A percentile compares a stretch with the other conserved stretches of the same genome.
phyloP scores from a whole-genome alignment of 2,329 filamentous ascomycete genomes.

The Monosporascus sp. region DNA sequence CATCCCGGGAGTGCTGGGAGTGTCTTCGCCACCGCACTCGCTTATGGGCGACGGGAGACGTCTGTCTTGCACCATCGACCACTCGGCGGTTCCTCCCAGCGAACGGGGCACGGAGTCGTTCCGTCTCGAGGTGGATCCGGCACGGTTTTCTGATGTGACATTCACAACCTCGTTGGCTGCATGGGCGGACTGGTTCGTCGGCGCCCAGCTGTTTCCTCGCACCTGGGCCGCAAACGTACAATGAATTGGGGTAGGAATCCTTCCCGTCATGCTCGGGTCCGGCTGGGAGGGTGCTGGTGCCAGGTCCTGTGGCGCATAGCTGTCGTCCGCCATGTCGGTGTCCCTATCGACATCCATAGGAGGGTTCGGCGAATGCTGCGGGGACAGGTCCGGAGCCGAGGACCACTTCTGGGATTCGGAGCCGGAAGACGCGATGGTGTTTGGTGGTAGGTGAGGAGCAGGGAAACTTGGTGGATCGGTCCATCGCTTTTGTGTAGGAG shows the following conservation, averaged over 20 bases:
- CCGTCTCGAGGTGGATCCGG: constrained; percentile 17
- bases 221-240: constrained; percentile 52
- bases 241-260: constrained; percentile 57
- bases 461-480: constrained; percentile 23
- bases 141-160: constrained; percentile 30
- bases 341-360: constrained; percentile 36
- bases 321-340: constrained; percentile 44
- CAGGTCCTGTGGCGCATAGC: constrained; percentile 19
- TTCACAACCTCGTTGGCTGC: constrained; percentile 32
- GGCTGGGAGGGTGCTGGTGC: constrained; percentile 27
- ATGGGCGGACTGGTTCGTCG: constrained; percentile 28
- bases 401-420: constrained; percentile 36
- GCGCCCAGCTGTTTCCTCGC: constrained; percentile 45
- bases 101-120: constrained; percentile 45
- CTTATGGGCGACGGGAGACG: constrained; percentile 57
- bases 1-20: constrained; percentile 33
- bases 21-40: constrained; percentile 45
- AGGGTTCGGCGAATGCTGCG: constrained; percentile 16
- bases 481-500: constrained; percentile 35
- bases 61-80: constrained; percentile 48
- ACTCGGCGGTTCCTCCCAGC: constrained; percentile 40
- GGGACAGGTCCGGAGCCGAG: constrained; percentile 19
- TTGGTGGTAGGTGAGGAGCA: constrained; percentile 21
- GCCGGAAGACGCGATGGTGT: constrained; percentile 35
- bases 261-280: constrained; percentile 35